Base-by-base conservation (phyloP, 208 protist species). In the Acanthamoeba culbertsoni region DNA sequence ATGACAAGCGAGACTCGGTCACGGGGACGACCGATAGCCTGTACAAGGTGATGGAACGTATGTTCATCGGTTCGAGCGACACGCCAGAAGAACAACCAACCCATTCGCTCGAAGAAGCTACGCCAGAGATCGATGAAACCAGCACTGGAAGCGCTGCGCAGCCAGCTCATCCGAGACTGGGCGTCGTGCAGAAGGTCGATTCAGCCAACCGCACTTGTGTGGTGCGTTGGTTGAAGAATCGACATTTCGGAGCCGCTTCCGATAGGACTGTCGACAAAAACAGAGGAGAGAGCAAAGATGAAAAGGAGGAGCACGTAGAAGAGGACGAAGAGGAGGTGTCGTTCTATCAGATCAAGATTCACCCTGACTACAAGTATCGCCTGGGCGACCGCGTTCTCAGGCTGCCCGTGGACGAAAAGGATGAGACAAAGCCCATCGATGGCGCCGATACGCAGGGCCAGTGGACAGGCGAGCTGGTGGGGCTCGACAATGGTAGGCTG, bases 391-490 rank as follows among this genome's bases (percentile, higher is more conserved):
- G 48, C 18, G 14, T 86, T 16, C 75, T 86, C 45, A 48, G 42
- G 40, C 33, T 86, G 75, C 75, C 75, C 45, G 14, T 26, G 3
- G 40, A 3, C 4, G 75, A 51, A 6, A 33, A 5, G 26, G 43
- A 18, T n/a, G 43, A 33, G n/a, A n/a, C n/a, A n/a, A n/a, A n/a
- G n/a, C n/a, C n/a, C n/a, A n/a, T n/a, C n/a, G n/a, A n/a, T n/a
- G 75, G 42, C 26, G 46, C 37, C 42, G 6, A 55, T 6, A 55
- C 4, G 75, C 14, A 86, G 75, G 45, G 46, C 40, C 45, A 51
- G 75, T 86, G 75, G 75, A 28, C 57, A 6, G 75, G 75, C 20
- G 75, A 86, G n/a, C 75, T 86, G 20, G 46, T 86, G 18, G 75
- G 23, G 12, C 20, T 86, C 40, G 28, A 33, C 5, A 31, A 57